A percentile compares a stretch with the other conserved stretches of the same genome.
These are phyloP conservation scores for Herpetomonas tarakana DNA, from an alignment of 208 protist species.

Conservation along the genomic window DNA sequence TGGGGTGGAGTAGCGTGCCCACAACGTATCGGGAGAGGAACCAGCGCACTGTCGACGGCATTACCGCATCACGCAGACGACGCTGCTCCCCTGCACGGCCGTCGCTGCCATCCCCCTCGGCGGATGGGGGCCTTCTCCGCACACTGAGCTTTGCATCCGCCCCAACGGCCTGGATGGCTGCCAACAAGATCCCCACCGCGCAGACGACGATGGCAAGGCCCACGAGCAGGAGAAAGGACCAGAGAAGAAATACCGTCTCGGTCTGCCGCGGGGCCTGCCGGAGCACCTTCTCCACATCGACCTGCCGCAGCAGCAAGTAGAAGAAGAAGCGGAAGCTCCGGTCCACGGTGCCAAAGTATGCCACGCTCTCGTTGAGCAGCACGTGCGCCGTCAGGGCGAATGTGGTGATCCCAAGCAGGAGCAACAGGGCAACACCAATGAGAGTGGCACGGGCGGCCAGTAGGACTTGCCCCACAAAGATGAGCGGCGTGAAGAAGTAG, in stretches of 20 bases:
- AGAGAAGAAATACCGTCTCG: slow-evolving; percentile 24
- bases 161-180: slow-evolving; percentile 15
- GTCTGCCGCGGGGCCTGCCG: slow-evolving; percentile 2
- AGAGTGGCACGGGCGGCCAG: slow-evolving; percentile 7
- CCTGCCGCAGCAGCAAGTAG: slow-evolving; percentile 36
- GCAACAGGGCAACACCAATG: slow-evolving; percentile 27
- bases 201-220: slow-evolving; percentile 17
- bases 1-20: slow-evolving; percentile 3
- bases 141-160: background rate
- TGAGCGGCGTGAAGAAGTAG: slow-evolving; percentile 12
- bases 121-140: no score
- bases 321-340: slow-evolving; percentile 25
- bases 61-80: background rate
- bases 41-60: background rate
- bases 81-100: no score
- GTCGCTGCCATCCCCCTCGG: background rate
- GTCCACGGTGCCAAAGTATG: slow-evolving; percentile 36
- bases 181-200: slow-evolving; percentile 18
- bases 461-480: slow-evolving; percentile 16
- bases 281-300: slow-evolving; percentile 27
- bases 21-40: background rate
- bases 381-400: slow-evolving; percentile 31
- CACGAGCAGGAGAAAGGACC: slow-evolving; percentile 23
- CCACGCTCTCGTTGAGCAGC: slow-evolving; percentile 25
- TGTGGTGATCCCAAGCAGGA: slow-evolving; percentile 21